Evolutionary conservation across 768 basidiomycete genomes (phyloP), one percentile per base, ranked within the genome.

Genomic region (Pilatotrama ljubarskyi): DNA sequence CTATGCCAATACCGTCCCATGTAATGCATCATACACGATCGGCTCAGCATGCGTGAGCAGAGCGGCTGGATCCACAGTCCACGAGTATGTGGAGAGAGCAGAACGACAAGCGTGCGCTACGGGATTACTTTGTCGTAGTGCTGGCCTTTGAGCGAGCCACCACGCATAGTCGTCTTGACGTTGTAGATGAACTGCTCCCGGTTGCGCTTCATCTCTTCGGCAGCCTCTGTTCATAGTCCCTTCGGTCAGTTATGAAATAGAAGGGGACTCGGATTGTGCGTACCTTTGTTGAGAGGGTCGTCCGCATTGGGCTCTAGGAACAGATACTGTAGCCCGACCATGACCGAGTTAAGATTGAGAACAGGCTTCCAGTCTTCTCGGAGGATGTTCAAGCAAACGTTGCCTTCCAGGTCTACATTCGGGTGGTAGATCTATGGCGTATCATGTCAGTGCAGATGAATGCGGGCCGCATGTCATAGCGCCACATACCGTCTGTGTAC

Each of bases 301-400:
- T 98, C 96, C 38, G 97, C 91, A 68, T 99, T 99, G 14, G 97
- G 97, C 75, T 99, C 97, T 58, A 99, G 80, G 82, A 99, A 99
- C 52, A 99, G 84, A 71, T 98, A 99, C 74, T 99, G 97, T 57
- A 99, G 75, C 36, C 97, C 97, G 60, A 98, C 93, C 93, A 98
- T 96, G 64, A 99, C 93, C 29, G 95, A 93, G 73, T 95, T 98
- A 52, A 99, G 81, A 75, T 98, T 98, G 43, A 99, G 80, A 3
- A 99, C 97, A 5, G 97, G 97, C 71, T 99, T 99, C 97, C 97
- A 99, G 77, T 99, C 97, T 79, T 99, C 97, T 72, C 97, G 86
- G 59, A 98, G 83, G 72, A 98, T 98, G 76, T 98, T 98, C 68
- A 99, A 75, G 79, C 97, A 99, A 46, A 99, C 96, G 67, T 98